phyloP scores from a whole-genome alignment of 2,329 filamentous ascomycete species.

The Chrysoporthe cubensis region DNA sequence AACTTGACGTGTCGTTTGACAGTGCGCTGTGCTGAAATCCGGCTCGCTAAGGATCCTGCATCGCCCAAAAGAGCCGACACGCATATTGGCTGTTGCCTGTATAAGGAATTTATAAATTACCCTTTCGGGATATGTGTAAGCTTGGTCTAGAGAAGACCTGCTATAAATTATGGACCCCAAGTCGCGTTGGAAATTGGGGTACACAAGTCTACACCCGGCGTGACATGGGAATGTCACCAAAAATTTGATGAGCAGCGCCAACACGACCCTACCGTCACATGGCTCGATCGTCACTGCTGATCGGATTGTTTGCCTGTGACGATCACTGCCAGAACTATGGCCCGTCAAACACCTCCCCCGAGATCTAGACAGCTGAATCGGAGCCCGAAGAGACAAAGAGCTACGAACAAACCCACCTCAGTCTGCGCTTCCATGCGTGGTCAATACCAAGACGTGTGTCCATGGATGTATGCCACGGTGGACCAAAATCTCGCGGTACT shows the following conservation, averaged over 20 bases:
- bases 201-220: neutral
- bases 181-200: neutral
- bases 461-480: neutral
- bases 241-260: neutral
- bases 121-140: neutral
- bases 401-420: neutral
- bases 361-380: neutral
- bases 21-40: neutral
- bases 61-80: neutral
- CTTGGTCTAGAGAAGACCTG: neutral
- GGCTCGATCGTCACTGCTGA: neutral
- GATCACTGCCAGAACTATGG: neutral
- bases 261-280: neutral
- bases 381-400: neutral
- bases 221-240: neutral
- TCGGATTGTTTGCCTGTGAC: neutral
- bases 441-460: neutral
- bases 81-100: neutral
- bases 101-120: neutral
- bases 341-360: neutral
- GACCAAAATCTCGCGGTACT: neutral
- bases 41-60: neutral
- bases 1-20: constrained; percentile 5
- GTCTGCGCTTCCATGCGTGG: neutral
- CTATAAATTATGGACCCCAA: neutral